These are phyloP conservation scores for Epichloe uncinata DNA, from an alignment of 2,329 filamentous ascomycete genomes.

Conservation along the genomic window DNA sequence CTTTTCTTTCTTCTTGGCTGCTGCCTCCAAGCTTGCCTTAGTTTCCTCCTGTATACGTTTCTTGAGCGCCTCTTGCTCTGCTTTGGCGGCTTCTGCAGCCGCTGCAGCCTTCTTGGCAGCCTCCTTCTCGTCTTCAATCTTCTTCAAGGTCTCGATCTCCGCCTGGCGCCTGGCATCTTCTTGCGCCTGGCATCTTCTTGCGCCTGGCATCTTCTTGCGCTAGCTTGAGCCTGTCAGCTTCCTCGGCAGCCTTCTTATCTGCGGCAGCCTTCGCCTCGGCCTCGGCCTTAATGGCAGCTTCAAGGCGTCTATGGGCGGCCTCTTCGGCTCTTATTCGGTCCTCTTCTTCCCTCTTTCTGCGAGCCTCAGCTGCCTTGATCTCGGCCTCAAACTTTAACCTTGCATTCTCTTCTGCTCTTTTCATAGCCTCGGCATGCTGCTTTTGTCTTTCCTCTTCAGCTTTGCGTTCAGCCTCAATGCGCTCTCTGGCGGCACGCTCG, in stretches of 20 bases:
- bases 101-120: constrained; percentile 27
- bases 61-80: constrained; percentile 45
- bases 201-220: constrained; percentile 25
- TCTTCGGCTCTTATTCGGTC: constrained; percentile 32
- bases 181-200: too few relatives aligned
- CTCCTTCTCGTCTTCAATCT: constrained; percentile 26
- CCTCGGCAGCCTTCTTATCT: constrained; percentile 27
- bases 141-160: constrained; percentile 26
- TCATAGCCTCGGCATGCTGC: constrained; percentile 21
- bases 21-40: constrained; percentile 34
- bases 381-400: constrained; percentile 26
- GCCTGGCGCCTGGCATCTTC: constrained; percentile 25
- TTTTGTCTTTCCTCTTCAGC: constrained; percentile 32
- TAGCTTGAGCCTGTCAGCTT: constrained; percentile 25
- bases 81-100: constrained; percentile 33
- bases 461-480: constrained; percentile 30
- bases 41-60: constrained; percentile 44
- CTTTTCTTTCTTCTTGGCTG: constrained; percentile 45
- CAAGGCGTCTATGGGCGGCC: constrained; percentile 27
- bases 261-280: constrained; percentile 30
- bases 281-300: constrained; percentile 28
- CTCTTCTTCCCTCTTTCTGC: constrained; percentile 26
- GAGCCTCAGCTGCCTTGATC: constrained; percentile 29
- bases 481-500: constrained; percentile 28
- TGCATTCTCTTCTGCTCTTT: constrained; percentile 24